Percentiles rank a stretch among this genome's conserved stretches.
Evolutionary conservation across 345 rosid species (phyloP).

Genomic region (Ceriops tagal): DNA sequence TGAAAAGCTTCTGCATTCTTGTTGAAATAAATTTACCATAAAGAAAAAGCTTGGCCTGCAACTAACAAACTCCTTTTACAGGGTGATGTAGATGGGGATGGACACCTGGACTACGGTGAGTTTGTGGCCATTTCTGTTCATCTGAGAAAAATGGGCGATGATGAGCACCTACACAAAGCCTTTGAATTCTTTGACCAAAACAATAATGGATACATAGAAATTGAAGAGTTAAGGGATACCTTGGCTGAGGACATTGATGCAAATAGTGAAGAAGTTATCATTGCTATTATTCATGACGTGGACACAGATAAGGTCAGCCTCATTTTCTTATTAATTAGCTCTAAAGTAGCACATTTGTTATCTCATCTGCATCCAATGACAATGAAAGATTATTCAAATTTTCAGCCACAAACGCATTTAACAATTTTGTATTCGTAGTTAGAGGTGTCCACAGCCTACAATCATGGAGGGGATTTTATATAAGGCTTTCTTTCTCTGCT

Average conservation of each 20-base stretch:
- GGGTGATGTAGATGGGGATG: conserved; percentile 35
- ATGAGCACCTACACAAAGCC: conserved; percentile 33
- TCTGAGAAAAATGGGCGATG: conserved; percentile 29
- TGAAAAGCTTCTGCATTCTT: too few relatives aligned
- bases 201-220: conserved; percentile 31
- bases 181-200: conserved; percentile 29
- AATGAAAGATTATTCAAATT: neutral
- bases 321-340: neutral
- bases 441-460: too few relatives aligned
- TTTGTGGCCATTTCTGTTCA: conserved; percentile 31
- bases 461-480: too few relatives aligned
- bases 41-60: too few relatives aligned
- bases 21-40: too few relatives aligned
- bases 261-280: conserved; percentile 23
- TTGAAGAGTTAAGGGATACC: conserved; percentile 27
- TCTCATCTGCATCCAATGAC: neutral
- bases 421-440: too few relatives aligned
- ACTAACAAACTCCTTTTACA: conserved; percentile 5
- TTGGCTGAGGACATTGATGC: conserved; percentile 26
- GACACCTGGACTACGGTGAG: conserved; percentile 28
- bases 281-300: conserved; percentile 26
- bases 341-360: neutral
- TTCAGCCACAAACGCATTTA: neutral
- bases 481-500: too few relatives aligned
- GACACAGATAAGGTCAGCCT: conserved; percentile 30